Evolutionary conservation across 129 eudicot species (phyloP).

Genomic region (Flaveria ramosissima): DNA sequence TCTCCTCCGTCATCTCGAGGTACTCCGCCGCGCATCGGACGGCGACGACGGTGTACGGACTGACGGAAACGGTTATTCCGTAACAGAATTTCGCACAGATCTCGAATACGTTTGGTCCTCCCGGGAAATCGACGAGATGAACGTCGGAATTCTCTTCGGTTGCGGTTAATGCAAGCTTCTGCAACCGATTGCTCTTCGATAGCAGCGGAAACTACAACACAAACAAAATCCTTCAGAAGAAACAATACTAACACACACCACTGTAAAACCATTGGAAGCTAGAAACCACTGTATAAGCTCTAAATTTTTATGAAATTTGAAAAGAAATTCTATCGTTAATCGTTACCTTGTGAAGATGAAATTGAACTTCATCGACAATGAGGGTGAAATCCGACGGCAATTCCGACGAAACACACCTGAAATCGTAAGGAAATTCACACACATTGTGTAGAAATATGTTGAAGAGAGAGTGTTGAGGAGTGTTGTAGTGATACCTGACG

Average conservation of each 20-base stretch:
- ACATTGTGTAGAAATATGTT: neutral
- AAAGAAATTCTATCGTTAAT: too few relatives aligned
- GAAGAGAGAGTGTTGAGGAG: too few relatives aligned
- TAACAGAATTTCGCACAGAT: constrained; percentile 93
- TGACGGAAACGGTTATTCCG: constrained; percentile 69
- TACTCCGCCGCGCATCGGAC: constrained; percentile 94
- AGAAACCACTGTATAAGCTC: too few relatives aligned
- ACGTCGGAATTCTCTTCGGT: constrained; percentile 54
- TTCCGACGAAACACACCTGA: constrained; percentile 80
- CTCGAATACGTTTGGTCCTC: constrained; percentile 80
- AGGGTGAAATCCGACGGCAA: constrained; percentile 66
- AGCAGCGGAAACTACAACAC: constrained; percentile 78
- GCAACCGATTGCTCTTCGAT: constrained; percentile 81
- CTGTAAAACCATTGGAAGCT: too few relatives aligned
- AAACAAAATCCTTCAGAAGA: constrained; percentile 1
- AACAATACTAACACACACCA: neutral
- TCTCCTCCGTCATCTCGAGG: constrained; percentile 84
- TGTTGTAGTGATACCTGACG: constrained; percentile 70
- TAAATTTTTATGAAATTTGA: too few relatives aligned
- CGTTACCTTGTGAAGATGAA: constrained; percentile 85
- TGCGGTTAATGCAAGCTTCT: constrained; percentile 57
- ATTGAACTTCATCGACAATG: constrained; percentile 57
- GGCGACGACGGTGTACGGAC: constrained; percentile 81
- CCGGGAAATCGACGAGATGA: constrained; percentile 63
- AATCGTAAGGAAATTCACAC: constrained; percentile 1